Conservation (phyloP, 2,329 filamentous ascomycete species). For the Ilyonectria destructans region DNA sequence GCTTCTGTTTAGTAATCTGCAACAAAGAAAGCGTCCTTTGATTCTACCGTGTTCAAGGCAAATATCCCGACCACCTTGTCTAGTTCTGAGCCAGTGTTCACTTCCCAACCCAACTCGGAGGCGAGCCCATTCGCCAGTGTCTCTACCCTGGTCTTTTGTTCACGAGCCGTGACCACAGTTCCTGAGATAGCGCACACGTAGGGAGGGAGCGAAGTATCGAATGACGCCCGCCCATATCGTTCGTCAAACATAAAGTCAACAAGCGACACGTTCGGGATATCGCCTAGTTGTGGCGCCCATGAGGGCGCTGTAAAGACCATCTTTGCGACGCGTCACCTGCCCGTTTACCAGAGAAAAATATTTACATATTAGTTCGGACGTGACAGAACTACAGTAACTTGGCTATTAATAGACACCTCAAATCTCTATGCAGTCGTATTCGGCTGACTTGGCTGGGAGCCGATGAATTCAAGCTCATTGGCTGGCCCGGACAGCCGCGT, state of each 20-base stretch:
- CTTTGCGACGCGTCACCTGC: not conserved
- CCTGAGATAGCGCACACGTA: not conserved
- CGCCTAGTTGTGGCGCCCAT: not conserved
- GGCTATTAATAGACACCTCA: no score
- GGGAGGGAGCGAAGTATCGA: not conserved
- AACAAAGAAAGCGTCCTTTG: not conserved
- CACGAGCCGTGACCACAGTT: not conserved
- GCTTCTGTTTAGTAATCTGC: not conserved
- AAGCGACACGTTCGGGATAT: not conserved
- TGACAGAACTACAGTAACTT: no score
- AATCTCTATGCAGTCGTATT: no score
- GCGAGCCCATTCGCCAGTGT: not conserved
- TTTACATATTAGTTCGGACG: no score
- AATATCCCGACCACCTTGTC: not conserved
- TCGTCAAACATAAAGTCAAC: constrained; percentile 3
- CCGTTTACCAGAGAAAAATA: not conserved
- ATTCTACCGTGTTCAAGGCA: constrained; percentile 1
- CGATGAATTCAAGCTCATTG: no score
- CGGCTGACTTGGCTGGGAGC: no score
- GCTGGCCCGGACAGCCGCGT: no score
- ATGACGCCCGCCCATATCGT: not conserved
- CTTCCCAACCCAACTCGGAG: not conserved
- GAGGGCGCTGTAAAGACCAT: constrained; percentile 1
- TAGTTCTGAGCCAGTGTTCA: not conserved
- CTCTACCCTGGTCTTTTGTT: not conserved